Conservation (phyloP, 805 yeast genomes). For the Pichia gijzeniarum region DNA sequence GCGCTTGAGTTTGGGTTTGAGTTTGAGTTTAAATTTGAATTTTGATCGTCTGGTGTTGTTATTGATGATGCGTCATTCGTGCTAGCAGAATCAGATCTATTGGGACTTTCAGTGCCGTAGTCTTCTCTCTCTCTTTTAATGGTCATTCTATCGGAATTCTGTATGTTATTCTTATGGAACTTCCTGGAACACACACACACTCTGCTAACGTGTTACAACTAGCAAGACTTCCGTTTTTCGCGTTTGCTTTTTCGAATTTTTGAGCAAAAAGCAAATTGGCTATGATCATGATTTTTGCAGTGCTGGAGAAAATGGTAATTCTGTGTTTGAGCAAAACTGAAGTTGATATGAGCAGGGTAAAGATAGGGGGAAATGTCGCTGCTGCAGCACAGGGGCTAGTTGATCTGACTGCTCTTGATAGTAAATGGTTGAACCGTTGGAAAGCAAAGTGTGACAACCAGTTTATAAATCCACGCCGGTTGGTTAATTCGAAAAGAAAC, state of each 20-base stretch:
- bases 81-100: neutral
- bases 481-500: constrained; percentile 11
- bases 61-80: neutral
- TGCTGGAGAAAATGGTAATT: too few relatives aligned
- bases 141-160: too few relatives aligned
- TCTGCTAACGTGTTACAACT: too few relatives aligned
- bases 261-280: neutral
- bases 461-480: constrained; percentile 28
- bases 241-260: neutral
- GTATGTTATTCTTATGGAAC: too few relatives aligned
- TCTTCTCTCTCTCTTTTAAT: constrained; percentile 1
- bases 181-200: too few relatives aligned
- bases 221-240: too few relatives aligned
- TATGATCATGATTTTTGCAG: too few relatives aligned
- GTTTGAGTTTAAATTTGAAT: too few relatives aligned
- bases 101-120: neutral
- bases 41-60: neutral
- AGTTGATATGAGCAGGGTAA: neutral
- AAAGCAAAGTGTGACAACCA: constrained; percentile 20
- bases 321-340: neutral
- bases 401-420: constrained; percentile 34
- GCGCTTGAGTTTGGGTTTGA: too few relatives aligned
- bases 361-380: neutral
- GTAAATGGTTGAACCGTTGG: constrained; percentile 53
- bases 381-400: constrained; percentile 12